phyloP scores from a whole-genome alignment of 768 basidiomycete genomes.

The Exidia glandulosa region DNA sequence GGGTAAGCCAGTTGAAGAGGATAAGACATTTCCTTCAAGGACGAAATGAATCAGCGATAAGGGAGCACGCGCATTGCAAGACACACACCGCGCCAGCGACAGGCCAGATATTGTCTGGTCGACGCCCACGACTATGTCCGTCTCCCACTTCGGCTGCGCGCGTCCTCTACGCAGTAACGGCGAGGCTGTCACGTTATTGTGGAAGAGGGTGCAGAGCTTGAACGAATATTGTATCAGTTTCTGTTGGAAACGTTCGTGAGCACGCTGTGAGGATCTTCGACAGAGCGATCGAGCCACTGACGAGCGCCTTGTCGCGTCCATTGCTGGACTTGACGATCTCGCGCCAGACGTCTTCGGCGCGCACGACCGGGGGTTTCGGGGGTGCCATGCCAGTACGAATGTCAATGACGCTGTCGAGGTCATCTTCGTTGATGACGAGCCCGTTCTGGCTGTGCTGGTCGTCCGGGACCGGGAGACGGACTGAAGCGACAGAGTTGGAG shows the following conservation, averaged over 20 bases:
- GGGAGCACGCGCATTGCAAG: neutral
- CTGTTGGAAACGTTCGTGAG: conserved; percentile 23
- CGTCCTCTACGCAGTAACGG: conserved; percentile 1
- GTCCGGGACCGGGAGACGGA: neutral
- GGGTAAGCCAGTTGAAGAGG: conserved; percentile 76
- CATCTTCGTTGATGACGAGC: neutral
- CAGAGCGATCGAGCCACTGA: conserved; percentile 28
- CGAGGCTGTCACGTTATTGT: conserved; percentile 17
- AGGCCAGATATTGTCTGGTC: conserved; percentile 53
- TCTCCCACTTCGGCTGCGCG: conserved; percentile 33
- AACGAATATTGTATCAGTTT: conserved; percentile 84
- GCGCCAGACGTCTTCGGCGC: conserved; percentile 62
- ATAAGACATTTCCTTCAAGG: conserved; percentile 59
- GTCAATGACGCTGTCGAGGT: neutral
- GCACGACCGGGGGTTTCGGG: conserved; percentile 19
- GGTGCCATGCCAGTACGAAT: neutral
- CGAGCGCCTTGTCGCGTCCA: conserved; percentile 79
- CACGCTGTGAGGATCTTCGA: neutral
- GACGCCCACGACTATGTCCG: conserved; percentile 47
- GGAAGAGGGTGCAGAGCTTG: conserved; percentile 61
- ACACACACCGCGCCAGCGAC: conserved; percentile 57
- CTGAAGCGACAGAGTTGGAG: neutral
- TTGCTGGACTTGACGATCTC: conserved; percentile 68
- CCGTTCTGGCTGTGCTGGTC: neutral
- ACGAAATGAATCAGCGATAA: neutral